Evolutionary conservation across 352 stramenopile species (phyloP), one percentile per base, ranked within the genome.

Genomic region (Thraustochytrium sp.): DNA sequence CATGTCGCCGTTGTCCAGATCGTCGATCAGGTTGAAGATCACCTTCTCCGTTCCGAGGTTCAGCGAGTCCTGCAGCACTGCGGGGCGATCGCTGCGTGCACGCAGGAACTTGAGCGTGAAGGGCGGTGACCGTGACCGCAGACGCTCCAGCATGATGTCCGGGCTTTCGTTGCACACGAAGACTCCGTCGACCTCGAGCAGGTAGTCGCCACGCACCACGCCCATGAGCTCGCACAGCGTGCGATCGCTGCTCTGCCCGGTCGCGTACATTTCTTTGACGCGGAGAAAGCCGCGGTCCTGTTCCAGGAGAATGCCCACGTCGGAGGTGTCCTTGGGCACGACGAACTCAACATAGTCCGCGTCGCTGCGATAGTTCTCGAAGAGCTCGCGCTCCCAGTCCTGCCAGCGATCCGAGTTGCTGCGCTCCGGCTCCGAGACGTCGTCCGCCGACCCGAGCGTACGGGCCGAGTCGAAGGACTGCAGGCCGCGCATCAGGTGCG

Each of bases 1-100:
- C 68, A 80, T 80, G 31, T 80, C 53, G 44, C 68, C 68, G 42
- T n/a, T 31, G 18, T 80, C 68, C 1, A 80, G 68, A 26, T 80
- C 68, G 42, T 80, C 68, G 23, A 80, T 80, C 26, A 80, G 18
- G 49, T 80, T 80, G 48, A 80, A 48, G 68, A 80, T 80, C 3
- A 80, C 68, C 68, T 80, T 80, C 26, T 80, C 21, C 23, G 68
- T 80, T 8, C 68, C 68, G 5, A 53, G 3, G 8, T 34, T 80
- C 4, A 80, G 48, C 31, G 68, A 80, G 53, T 80, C 68, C 26
- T 80, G 68, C 44, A 80, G 31, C 18, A 80, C 76, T 18, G 31
- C 68, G n/a, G 68, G 68, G 21, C 36, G 26, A 4, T 61, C n/a
- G 68, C 68, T 80, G 5, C 11, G 8, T 48, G 36, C 48, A 26